A percentile compares a stretch with the other conserved stretches of the same genome.
Evolutionary conservation across 202 grass and related monocot species (phyloP).

Genomic region (Hordeum pubiflorum): DNA sequence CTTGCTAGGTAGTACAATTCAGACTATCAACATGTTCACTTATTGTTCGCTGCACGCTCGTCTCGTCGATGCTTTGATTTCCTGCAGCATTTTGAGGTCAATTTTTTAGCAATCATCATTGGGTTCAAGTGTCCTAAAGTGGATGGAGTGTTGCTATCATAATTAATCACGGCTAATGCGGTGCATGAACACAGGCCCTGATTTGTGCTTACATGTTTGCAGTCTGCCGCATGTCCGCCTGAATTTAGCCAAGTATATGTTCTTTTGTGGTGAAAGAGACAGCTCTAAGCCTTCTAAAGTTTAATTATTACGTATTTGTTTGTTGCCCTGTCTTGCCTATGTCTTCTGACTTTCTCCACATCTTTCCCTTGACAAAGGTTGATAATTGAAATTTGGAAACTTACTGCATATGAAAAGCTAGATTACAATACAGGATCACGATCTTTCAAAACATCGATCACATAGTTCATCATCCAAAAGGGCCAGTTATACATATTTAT

Average conservation of each 20-base stretch:
- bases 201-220: slow-evolving; percentile 1
- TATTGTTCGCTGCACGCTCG: background rate
- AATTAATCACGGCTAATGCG: background rate
- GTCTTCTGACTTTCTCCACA: background rate
- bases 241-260: background rate
- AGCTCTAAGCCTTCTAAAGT: background rate
- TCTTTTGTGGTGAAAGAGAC: background rate
- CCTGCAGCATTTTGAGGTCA: background rate
- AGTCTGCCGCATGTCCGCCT: background rate
- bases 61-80: background rate
- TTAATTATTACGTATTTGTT: background rate
- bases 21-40: background rate
- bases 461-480: background rate
- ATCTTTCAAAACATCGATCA: background rate
- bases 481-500: background rate
- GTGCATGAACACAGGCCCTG: background rate
- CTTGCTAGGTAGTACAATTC: background rate
- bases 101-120: background rate
- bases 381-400: background rate
- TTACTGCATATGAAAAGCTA: background rate
- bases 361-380: background rate
- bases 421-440: background rate
- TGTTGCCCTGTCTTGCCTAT: background rate
- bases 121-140: background rate
- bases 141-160: background rate